These are phyloP conservation scores for Trypanosoma rangeli DNA, from an alignment of 208 protist species.

Conservation along the genomic window DNA sequence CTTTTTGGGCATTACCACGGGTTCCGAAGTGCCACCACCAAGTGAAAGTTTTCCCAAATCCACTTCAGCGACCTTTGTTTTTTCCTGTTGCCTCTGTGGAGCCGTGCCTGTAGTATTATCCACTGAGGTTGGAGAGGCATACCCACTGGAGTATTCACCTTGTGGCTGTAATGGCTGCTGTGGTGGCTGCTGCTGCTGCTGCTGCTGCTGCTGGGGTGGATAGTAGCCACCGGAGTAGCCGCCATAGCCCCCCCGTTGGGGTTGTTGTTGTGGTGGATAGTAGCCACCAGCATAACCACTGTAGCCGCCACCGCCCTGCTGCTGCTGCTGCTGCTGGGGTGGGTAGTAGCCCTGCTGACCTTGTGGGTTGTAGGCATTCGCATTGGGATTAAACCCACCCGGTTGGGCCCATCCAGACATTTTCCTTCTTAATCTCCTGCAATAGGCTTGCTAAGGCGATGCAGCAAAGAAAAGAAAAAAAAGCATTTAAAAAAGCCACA, in stretches of 20 bases:
- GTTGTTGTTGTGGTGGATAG: slow-evolving; percentile 25
- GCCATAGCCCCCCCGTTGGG: slow-evolving; percentile 14
- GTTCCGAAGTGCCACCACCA: slow-evolving; percentile 34
- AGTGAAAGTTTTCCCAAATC: slow-evolving; percentile 63
- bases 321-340: slow-evolving; percentile 34
- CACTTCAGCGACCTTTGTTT: slow-evolving; percentile 19
- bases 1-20: slow-evolving; percentile 47
- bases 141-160: slow-evolving; percentile 29
- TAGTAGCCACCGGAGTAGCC: slow-evolving; percentile 32
- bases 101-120: neutral
- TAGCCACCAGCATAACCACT: slow-evolving; percentile 29
- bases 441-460: neutral
- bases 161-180: slow-evolving; percentile 13
- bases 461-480: neutral
- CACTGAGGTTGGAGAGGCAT: neutral
- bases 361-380: slow-evolving; percentile 22
- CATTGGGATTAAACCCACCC: slow-evolving; percentile 45
- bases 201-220: slow-evolving; percentile 16
- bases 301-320: slow-evolving; percentile 23
- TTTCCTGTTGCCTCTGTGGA: slow-evolving; percentile 9
- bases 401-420: slow-evolving; percentile 80
- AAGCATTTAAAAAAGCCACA: neutral
- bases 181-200: slow-evolving; percentile 25
- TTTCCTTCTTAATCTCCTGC: neutral
- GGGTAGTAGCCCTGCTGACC: slow-evolving; percentile 17